phyloP scores from a whole-genome alignment of 495 filamentous ascomycete genomes.

The Aspergillus sclerotioniger region DNA sequence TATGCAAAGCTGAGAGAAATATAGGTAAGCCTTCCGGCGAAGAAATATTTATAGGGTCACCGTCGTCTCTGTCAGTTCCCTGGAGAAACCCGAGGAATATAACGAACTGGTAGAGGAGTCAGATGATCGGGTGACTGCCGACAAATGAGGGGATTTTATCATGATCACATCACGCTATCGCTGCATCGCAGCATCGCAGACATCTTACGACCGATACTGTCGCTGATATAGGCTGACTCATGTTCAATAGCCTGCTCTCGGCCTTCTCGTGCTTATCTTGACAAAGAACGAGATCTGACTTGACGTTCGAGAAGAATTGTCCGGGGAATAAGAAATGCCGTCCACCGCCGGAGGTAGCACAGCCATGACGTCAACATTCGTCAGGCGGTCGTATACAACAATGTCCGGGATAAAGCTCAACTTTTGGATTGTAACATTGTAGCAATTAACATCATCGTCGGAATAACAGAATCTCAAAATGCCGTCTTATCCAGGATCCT shows the following conservation, averaged over 20 bases:
- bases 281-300: not conserved
- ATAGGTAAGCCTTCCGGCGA: no score
- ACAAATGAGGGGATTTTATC: not conserved
- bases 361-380: constrained; percentile 5
- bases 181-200: not conserved
- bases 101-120: not conserved
- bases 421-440: constrained; percentile 34
- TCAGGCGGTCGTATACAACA: not conserved
- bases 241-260: not conserved
- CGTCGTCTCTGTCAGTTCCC: no score
- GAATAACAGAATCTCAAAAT: constrained; percentile 13
- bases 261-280: no score
- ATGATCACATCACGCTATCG: not conserved
- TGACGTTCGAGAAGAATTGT: not conserved
- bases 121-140: not conserved
- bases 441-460: constrained; percentile 33
- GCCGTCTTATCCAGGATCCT: constrained; percentile 44
- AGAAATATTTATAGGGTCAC: no score
- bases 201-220: no score
- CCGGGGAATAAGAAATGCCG: no score
- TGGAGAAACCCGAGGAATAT: no score
- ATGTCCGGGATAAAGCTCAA: not conserved
- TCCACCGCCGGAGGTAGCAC: no score
- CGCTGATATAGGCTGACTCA: no score
- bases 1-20: no score